phyloP scores from a whole-genome alignment of 2,329 filamentous ascomycete genomes.

The Aspergillus brasiliensis region DNA sequence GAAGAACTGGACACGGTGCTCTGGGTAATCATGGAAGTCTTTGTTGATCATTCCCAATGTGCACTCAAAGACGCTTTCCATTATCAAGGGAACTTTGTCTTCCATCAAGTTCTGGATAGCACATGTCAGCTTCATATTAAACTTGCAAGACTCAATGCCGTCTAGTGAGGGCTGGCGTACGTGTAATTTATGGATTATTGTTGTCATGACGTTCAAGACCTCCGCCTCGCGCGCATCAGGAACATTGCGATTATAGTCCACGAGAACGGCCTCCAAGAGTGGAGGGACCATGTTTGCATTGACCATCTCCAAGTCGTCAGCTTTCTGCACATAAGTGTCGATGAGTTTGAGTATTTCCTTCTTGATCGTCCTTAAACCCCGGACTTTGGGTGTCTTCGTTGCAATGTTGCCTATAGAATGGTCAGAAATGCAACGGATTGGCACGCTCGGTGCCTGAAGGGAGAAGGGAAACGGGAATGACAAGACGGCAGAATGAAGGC shows the following conservation, averaged over 20 bases:
- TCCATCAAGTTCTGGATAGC: conserved; percentile 80
- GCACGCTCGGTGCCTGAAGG: neutral
- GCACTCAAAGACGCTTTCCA: conserved; percentile 98
- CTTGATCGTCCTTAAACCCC: conserved; percentile 94
- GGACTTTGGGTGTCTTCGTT: conserved; percentile 95
- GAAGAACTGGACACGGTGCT: conserved; percentile 99
- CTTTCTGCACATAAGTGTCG: conserved; percentile 97
- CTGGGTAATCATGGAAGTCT: conserved; percentile 98
- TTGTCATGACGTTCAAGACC: conserved; percentile 95
- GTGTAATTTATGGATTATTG: conserved; percentile 93
- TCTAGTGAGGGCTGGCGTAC: conserved; percentile 60
- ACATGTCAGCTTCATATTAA: neutral
- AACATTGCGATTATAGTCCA: conserved; percentile 97
- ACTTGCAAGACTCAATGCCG: neutral
- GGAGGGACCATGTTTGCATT: conserved; percentile 94
- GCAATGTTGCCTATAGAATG: conserved; percentile 72
- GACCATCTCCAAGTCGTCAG: conserved; percentile 91
- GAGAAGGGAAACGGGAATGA: neutral
- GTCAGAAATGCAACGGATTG: neutral
- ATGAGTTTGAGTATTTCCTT: conserved; percentile 99
- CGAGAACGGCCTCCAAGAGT: conserved; percentile 85
- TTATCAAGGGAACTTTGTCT: conserved; percentile 93
- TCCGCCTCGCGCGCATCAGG: conserved; percentile 94
- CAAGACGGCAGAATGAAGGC: neutral
- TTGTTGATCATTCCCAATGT: conserved; percentile 99